These are phyloP conservation scores for Nitzschia sp. DNA, from an alignment of 108 stramenopile genomes.

Conservation along the genomic window DNA sequence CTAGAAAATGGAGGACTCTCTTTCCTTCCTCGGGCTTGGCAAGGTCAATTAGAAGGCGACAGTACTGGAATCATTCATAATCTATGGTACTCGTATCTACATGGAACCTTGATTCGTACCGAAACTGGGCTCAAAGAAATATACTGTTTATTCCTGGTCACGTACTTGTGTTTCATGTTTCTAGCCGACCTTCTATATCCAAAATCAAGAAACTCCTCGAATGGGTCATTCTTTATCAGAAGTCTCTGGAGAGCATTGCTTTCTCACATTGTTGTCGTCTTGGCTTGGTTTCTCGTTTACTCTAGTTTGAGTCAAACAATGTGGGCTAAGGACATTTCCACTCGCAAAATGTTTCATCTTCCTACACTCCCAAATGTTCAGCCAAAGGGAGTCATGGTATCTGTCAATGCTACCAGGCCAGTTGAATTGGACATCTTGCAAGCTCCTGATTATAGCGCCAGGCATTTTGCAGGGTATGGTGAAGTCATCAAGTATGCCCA, in stretches of 20 bases:
- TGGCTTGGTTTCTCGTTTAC: conserved; percentile 15
- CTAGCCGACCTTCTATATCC: not conserved
- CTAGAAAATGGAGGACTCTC: conserved; percentile 29
- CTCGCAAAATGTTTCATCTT: conserved; percentile 29
- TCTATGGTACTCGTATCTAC: conserved; percentile 30
- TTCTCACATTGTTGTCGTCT: conserved; percentile 21
- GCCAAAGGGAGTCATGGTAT: not conserved
- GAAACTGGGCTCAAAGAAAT: conserved; percentile 16
- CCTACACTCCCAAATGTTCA: conserved; percentile 3
- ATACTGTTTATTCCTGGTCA: conserved; percentile 7
- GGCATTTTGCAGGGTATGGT: conserved; percentile 37
- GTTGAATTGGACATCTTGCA: conserved; percentile 37
- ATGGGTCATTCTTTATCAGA: not conserved
- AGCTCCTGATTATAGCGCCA: conserved; percentile 23
- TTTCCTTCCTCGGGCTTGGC: conserved; percentile 42
- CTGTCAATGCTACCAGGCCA: conserved; percentile 28
- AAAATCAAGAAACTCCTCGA: not conserved
- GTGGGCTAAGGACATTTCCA: conserved; percentile 43
- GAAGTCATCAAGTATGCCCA: conserved; percentile 42
- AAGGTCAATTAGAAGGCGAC: conserved; percentile 8
- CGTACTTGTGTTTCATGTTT: conserved; percentile 4
- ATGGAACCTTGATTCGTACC: conserved; percentile 17
- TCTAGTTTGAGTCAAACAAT: conserved; percentile 22
- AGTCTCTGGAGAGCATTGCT: conserved; percentile 19
- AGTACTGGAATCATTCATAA: conserved; percentile 10